Evolutionary conservation across 176 grass and related monocot genomes (phyloP).

Genomic region (Musa itinerans): DNA sequence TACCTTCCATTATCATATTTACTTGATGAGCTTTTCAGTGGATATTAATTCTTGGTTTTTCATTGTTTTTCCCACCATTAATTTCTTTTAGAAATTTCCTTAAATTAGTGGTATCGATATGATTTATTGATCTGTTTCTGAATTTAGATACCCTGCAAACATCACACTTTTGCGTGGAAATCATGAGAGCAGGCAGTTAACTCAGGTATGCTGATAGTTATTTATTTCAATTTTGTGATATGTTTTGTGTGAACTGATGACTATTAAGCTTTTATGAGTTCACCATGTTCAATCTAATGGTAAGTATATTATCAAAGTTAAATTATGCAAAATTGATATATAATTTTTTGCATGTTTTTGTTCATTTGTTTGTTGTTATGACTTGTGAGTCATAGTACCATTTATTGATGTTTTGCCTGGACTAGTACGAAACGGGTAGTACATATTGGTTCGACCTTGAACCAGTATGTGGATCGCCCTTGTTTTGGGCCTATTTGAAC

Average conservation of each 20-base stretch:
- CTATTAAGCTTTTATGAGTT: neutral
- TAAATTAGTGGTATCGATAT: neutral
- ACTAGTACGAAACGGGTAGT: no score
- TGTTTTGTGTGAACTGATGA: neutral
- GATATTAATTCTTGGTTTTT: neutral
- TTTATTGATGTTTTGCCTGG: no score
- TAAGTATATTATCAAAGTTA: no score
- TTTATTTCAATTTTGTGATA: neutral
- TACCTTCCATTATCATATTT: no score
- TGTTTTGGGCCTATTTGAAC: no score
- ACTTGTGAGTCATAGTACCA: no score
- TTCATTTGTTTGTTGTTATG: no score
- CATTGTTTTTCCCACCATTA: neutral
- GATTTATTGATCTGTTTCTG: conserved; percentile 15
- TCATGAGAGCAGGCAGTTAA: conserved; percentile 96
- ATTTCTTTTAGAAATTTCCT: neutral
- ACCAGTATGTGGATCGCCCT: no score
- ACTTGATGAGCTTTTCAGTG: neutral
- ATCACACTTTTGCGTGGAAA: conserved; percentile 99
- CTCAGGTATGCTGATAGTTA: conserved; percentile 49
- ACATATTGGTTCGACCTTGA: no score
- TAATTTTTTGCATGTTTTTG: no score
- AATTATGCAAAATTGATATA: no score
- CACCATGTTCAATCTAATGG: neutral
- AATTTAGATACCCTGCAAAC: conserved; percentile 81